These are phyloP conservation scores for Gymnopilus junonius DNA, from an alignment of 768 basidiomycete genomes.

Conservation along the genomic window DNA sequence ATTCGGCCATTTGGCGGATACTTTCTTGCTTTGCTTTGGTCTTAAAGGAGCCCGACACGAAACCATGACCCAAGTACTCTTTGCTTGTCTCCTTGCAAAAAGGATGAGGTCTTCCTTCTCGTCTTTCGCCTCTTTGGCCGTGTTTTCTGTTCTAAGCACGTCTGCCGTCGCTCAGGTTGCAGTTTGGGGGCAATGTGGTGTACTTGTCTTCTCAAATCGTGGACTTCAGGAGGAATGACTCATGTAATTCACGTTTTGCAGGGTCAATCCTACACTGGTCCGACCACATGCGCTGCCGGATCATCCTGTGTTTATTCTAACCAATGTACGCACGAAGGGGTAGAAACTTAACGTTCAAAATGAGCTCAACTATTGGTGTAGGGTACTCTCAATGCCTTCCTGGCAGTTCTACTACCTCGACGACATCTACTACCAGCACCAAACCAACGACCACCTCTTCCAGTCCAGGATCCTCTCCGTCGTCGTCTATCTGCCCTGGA, in stretches of 20 bases:
- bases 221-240: not conserved
- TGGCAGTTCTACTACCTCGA: conserved; percentile 5
- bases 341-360: not conserved
- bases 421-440: not conserved
- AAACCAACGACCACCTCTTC: conserved; percentile 18
- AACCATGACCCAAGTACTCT: not conserved
- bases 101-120: conserved; percentile 35
- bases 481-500: conserved; percentile 41
- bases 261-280: conserved; percentile 48
- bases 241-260: conserved; percentile 20
- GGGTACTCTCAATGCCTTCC: conserved; percentile 56
- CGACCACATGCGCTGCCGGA: conserved; percentile 48
- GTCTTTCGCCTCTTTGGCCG: conserved; percentile 35
- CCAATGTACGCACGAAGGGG: conserved; percentile 36
- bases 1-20: conserved; percentile 35
- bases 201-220: conserved; percentile 24
- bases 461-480: conserved; percentile 27
- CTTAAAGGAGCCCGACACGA: conserved; percentile 3
- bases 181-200: conserved; percentile 58
- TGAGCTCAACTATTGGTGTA: conserved; percentile 17
- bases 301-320: conserved; percentile 46
- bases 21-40: not conserved
- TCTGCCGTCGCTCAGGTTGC: conserved; percentile 36
- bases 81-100: not conserved
- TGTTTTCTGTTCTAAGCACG: conserved; percentile 31